A percentile compares a stretch with the other conserved stretches of the same genome.
Evolutionary conservation across 441 rosid species (phyloP).

Genomic region (Aleurites moluccanus): DNA sequence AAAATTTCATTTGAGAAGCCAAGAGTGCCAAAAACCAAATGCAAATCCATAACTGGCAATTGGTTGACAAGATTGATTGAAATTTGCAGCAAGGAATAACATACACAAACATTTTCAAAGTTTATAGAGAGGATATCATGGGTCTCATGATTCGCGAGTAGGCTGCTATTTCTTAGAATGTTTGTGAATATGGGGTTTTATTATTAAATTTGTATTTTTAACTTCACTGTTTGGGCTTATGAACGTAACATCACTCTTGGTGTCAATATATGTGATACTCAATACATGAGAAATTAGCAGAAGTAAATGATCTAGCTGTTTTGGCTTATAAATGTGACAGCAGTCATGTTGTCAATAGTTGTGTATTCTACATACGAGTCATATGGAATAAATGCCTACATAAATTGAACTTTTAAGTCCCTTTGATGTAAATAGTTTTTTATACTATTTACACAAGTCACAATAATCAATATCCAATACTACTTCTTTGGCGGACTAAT

Average conservation of each 20-base stretch:
- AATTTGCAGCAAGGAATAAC: background rate
- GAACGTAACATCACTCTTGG: background rate
- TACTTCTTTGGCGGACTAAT: background rate
- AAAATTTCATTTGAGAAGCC: background rate
- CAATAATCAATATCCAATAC: background rate
- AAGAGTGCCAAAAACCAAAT: background rate
- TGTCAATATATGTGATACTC: background rate
- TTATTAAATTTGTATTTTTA: background rate
- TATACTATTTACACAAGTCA: too few relatives aligned
- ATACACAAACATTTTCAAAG: background rate
- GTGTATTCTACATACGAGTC: background rate
- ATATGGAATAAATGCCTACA: background rate
- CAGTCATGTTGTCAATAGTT: background rate
- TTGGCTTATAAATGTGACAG: conserved; percentile 5
- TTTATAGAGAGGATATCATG: background rate
- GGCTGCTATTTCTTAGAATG: background rate
- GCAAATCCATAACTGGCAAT: background rate
- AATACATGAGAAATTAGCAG: background rate
- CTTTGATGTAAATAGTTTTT: background rate
- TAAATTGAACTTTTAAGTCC: background rate
- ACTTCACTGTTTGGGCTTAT: background rate
- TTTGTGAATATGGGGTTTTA: background rate
- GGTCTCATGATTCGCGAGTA: background rate
- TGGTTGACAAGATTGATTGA: background rate
- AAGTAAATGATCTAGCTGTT: background rate